Percentiles rank a stretch among this genome's conserved stretches.
phyloP scores from a whole-genome alignment of 331 rosid genomes.

The Pyracantha coccinea region DNA sequence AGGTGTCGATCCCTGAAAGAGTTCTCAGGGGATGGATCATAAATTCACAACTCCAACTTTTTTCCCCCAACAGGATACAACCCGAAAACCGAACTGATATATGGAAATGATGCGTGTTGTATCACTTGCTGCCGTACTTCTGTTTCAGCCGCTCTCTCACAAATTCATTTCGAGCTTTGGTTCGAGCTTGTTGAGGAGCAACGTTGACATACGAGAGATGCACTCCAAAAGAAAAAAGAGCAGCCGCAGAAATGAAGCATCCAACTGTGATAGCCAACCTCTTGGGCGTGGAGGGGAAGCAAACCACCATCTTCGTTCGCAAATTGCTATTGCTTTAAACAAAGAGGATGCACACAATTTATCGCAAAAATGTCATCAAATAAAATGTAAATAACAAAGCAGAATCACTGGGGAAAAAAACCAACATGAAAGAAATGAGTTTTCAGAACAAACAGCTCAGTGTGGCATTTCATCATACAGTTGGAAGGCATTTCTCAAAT shows the following conservation, averaged over 20 bases:
- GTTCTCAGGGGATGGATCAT: neutral
- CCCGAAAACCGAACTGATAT: neutral
- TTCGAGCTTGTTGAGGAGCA: conserved; percentile 73
- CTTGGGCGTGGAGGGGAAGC: conserved; percentile 79
- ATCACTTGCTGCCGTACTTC: conserved; percentile 46
- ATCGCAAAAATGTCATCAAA: neutral
- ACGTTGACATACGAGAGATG: conserved; percentile 56
- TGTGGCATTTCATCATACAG: conserved; percentile 28
- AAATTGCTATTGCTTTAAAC: neutral
- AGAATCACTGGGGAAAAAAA: too few relatives aligned
- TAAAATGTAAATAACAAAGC: too few relatives aligned
- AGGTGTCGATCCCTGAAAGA: neutral
- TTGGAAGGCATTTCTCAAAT: neutral
- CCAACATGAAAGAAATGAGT: neutral
- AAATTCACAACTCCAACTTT: neutral
- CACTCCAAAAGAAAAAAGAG: conserved; percentile 35
- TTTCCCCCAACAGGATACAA: neutral
- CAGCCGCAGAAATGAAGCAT: conserved; percentile 52
- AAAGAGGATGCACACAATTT: neutral
- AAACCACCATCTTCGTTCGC: conserved; percentile 40
- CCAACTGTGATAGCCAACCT: conserved; percentile 48
- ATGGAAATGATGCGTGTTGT: neutral
- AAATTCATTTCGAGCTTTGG: conserved; percentile 47
- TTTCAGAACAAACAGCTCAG: neutral
- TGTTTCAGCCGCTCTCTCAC: conserved; percentile 44